Conservation (phyloP, 345 rosid genomes). For the Rhizophora apiculata region DNA sequence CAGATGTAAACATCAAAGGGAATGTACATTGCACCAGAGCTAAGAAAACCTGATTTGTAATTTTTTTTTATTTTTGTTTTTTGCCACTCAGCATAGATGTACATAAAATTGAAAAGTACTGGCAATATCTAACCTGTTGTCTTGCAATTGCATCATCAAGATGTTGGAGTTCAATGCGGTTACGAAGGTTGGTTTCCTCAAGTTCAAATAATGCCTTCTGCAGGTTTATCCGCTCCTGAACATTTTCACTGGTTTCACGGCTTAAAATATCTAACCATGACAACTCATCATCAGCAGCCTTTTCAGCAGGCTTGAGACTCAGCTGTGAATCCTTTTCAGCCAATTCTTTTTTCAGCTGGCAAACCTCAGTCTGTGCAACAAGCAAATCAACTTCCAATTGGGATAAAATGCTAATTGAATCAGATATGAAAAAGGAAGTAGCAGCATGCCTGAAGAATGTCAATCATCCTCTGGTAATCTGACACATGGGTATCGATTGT, state of each 20-base stretch:
- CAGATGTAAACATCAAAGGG: no score
- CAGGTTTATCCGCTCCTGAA: conserved; percentile 86
- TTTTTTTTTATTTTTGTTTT: background rate
- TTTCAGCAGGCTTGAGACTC: conserved; percentile 67
- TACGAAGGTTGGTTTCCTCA: conserved; percentile 80
- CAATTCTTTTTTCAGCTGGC: conserved; percentile 70
- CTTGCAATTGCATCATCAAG: conserved; percentile 84
- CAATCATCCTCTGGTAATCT: conserved; percentile 96
- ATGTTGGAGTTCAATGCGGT: conserved; percentile 73
- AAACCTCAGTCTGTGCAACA: conserved; percentile 66
- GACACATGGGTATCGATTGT: conserved; percentile 80
- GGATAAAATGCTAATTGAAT: background rate
- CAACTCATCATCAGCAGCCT: conserved; percentile 73
- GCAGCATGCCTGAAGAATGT: conserved; percentile 73
- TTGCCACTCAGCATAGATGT: background rate
- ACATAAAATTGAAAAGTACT: background rate
- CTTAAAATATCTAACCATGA: conserved; percentile 86
- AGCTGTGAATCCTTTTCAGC: conserved; percentile 81
- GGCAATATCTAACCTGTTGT: conserved; percentile 52
- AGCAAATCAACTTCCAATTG: conserved; percentile 4
- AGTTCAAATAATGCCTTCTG: conserved; percentile 90
- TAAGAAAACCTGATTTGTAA: background rate
- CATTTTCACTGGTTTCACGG: conserved; percentile 93
- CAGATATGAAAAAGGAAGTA: conserved; percentile 8
- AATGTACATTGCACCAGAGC: background rate